Evolutionary conservation across 208 protist genomes (phyloP).

Genomic region (Leishmania amazonensis): DNA sequence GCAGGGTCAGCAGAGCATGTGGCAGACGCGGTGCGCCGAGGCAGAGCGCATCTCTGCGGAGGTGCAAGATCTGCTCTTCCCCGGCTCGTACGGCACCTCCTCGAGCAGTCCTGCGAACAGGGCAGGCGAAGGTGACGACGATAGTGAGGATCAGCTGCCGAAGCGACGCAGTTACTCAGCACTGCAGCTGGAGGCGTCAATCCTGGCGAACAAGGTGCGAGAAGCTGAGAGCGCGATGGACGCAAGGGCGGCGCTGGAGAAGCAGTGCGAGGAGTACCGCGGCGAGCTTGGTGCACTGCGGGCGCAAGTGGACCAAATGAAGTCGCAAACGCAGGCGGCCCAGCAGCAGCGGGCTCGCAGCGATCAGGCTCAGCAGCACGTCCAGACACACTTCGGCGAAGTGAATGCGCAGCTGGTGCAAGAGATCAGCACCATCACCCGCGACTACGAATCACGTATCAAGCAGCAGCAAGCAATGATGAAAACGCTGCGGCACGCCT

Average conservation of each 20-base stretch:
- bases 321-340: slow-evolving; percentile 21
- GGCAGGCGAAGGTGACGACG: background rate
- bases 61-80: slow-evolving; percentile 32
- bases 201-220: slow-evolving; percentile 9
- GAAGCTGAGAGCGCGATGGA: slow-evolving; percentile 22
- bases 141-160: background rate
- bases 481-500: slow-evolving; percentile 47
- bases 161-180: background rate
- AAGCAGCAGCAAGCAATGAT: slow-evolving; percentile 68
- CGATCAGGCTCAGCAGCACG: slow-evolving; percentile 23
- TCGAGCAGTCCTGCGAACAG: background rate
- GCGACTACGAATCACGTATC: slow-evolving; percentile 56
- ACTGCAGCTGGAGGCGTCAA: background rate
- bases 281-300: slow-evolving; percentile 51
- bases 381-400: slow-evolving; percentile 32
- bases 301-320: slow-evolving; percentile 41
- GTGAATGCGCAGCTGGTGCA: slow-evolving; percentile 40
- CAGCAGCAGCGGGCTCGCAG: slow-evolving; percentile 27
- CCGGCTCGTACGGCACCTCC: background rate
- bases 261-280: slow-evolving; percentile 54
- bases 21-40: slow-evolving; percentile 31
- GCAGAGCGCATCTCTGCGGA: slow-evolving; percentile 32
- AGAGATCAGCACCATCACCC: slow-evolving; percentile 40
- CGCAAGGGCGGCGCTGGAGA: slow-evolving; percentile 21
- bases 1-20: slow-evolving; percentile 29